These are phyloP conservation scores for Tolypocladium paradoxum DNA, from an alignment of 2,329 filamentous ascomycete species.

Conservation along the genomic window DNA sequence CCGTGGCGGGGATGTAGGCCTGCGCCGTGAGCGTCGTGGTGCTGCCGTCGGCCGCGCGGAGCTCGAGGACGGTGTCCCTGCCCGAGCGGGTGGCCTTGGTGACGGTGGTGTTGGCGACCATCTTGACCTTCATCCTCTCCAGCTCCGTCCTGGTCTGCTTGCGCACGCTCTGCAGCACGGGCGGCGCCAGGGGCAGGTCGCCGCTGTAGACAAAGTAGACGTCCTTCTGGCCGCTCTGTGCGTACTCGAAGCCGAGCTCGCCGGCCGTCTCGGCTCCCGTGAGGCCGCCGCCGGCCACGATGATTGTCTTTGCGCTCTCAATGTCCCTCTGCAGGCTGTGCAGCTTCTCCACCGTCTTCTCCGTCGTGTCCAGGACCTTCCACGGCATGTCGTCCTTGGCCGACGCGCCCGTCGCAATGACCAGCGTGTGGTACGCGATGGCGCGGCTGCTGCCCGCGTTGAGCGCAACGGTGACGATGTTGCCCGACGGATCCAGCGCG, in stretches of 20 bases:
- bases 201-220: constrained; percentile 31
- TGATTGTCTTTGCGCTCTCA: constrained; percentile 32
- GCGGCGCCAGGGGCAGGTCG: constrained; percentile 25
- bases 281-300: constrained; percentile 39
- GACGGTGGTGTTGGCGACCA: constrained; percentile 29
- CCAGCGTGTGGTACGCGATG: constrained; percentile 38
- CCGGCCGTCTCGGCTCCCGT: constrained; percentile 41
- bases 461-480: constrained; percentile 29
- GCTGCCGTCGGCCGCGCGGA: constrained; percentile 21
- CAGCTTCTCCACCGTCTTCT: constrained; percentile 29
- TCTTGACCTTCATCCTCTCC: constrained; percentile 30
- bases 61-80: constrained; percentile 21
- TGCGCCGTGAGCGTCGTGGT: constrained; percentile 28
- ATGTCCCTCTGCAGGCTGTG: constrained; percentile 26
- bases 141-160: constrained; percentile 28
- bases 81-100: constrained; percentile 12
- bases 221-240: constrained; percentile 30
- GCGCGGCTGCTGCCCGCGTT: constrained; percentile 21
- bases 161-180: constrained; percentile 25
- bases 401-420: constrained; percentile 44
- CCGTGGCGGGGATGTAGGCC: constrained; percentile 36
- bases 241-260: constrained; percentile 39
- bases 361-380: constrained; percentile 32
- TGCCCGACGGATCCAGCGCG: constrained; percentile 27
- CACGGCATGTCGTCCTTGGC: constrained; percentile 35